A percentile compares a stretch with the other conserved stretches of the same genome.
Conservation (phyloP, 2,329 filamentous ascomycete genomes). For the Penicillium sp. region DNA sequence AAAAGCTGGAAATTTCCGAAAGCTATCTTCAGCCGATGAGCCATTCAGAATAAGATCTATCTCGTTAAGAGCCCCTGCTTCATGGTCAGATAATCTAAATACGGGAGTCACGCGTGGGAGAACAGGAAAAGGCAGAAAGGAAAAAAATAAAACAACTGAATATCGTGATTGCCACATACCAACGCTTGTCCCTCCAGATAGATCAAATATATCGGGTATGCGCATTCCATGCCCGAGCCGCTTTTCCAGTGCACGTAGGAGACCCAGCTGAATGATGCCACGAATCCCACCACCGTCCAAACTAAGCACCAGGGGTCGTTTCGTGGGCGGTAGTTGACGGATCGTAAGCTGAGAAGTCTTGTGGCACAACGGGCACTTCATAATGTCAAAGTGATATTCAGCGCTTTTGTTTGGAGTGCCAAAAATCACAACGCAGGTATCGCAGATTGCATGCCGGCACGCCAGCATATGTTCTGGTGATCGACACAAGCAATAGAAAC, state of each 20-base stretch:
- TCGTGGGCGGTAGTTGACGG: conserved; percentile 20
- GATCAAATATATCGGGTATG: conserved; percentile 7
- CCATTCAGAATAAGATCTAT: too few relatives aligned
- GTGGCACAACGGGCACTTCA: conserved; percentile 12
- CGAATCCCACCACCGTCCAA: conserved; percentile 22
- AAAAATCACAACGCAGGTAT: conserved; percentile 11
- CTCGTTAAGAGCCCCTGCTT: too few relatives aligned
- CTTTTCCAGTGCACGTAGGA: conserved; percentile 14
- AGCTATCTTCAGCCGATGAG: too few relatives aligned
- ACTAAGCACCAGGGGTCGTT: conserved; percentile 16
- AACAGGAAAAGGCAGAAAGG: too few relatives aligned
- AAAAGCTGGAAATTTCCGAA: too few relatives aligned
- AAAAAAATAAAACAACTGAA: too few relatives aligned
- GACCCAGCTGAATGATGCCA: conserved; percentile 18
- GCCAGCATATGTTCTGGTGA: too few relatives aligned
- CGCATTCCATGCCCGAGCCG: conserved; percentile 7
- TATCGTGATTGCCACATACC: not conserved
- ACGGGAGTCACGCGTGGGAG: too few relatives aligned
- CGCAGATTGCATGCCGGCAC: conserved; percentile 16
- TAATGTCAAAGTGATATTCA: conserved; percentile 14
- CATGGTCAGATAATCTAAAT: not conserved
- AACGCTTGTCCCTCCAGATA: conserved; percentile 19
- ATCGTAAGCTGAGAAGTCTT: not conserved
- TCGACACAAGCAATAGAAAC: too few relatives aligned
- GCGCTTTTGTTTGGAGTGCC: not conserved